A percentile compares a stretch with the other conserved stretches of the same genome.
These are phyloP conservation scores for Macadamia tetraphylla DNA, from an alignment of 164 flowering plant genomes.

Conservation along the genomic window DNA sequence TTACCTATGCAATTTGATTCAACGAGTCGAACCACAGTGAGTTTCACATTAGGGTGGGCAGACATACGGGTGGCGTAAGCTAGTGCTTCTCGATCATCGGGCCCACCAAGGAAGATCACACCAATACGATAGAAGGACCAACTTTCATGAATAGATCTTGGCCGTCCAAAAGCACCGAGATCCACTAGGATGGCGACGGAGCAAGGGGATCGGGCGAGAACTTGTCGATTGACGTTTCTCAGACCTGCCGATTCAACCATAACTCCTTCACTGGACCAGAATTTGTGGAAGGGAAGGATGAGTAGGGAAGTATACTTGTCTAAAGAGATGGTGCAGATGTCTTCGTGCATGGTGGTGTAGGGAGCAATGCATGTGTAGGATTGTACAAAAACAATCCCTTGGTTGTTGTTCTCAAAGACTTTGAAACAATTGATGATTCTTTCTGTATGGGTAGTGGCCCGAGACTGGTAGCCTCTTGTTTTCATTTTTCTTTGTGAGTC, in stretches of 20 bases:
- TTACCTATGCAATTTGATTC: too few relatives aligned
- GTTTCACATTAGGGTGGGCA: constrained; percentile 14
- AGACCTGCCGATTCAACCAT: constrained; percentile 6
- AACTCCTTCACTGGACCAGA: constrained; percentile 31
- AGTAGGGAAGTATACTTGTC: constrained; percentile 29
- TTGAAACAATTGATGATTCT: constrained; percentile 33
- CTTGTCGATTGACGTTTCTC: constrained; percentile 28
- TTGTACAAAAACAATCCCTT: constrained; percentile 18
- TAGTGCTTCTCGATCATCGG: constrained; percentile 44
- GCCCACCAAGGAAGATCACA: constrained; percentile 44
- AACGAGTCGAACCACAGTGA: constrained; percentile 34
- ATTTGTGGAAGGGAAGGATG: constrained; percentile 55
- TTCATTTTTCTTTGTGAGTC: too few relatives aligned
- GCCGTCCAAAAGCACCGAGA: constrained; percentile 11
- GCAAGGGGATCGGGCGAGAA: constrained; percentile 40
- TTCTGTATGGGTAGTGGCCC: background rate
- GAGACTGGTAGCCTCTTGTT: too few relatives aligned
- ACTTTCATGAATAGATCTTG: constrained; percentile 12
- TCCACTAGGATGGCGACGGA: constrained; percentile 52
- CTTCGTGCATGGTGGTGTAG: constrained; percentile 37
- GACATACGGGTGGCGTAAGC: constrained; percentile 42
- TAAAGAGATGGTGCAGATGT: constrained; percentile 32
- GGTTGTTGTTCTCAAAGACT: constrained; percentile 21
- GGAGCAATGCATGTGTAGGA: constrained; percentile 35
- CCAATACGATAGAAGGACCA: constrained; percentile 18